Base-by-base conservation (phyloP, 1,284 basidiomycete genomes). In the Crepidotus sp. region DNA sequence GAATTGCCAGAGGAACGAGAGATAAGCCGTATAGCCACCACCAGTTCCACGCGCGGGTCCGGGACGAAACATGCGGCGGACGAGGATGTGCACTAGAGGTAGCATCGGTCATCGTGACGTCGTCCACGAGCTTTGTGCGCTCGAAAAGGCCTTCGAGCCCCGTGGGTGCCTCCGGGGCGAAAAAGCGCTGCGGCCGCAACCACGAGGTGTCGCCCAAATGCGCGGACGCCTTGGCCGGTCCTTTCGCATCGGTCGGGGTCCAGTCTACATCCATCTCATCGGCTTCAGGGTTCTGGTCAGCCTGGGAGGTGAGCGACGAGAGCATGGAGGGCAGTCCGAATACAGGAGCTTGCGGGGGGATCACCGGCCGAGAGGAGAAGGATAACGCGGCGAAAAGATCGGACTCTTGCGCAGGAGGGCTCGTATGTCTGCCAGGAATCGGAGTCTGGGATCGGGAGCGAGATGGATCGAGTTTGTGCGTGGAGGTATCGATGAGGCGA, bases 71-170 rank as follows among this genome's bases (percentile, higher is more conserved):
- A n/a, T n/a, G n/a, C 34, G 27, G 13, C 26, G 29, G 34, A 3
- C 36, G 40, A n/a, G 40, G 14, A 38, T 10, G 22, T 17, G 35
- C 25, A 21, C 9, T 18, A 34, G 45, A 32, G 15, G 45, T 39
- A 4, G 30, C 47, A 37, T 57, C 50, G 14, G 36, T 34, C 54
- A 57, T 57, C n/a, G 53, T 48, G 37, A 57, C 42, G 49, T 58
- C 68, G 46, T 80, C 80, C 8, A 68, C 64, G 17, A 82, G 61
- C 40, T 70, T 72, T 11, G 83, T 78, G 42, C 67, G 69, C 51
- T 79, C 80, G 47, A 88, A 77, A n/a, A 88, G 61, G 32, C 68
- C 66, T 61, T 89, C 85, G 3, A 89, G 66, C 3, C 85, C 86
- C 0, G 85, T 88, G 2, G 83, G 80, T 52, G 77, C 71, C 56